Base-by-base conservation (phyloP, 169 alveolate species). In the Eimeria maxima region DNA sequence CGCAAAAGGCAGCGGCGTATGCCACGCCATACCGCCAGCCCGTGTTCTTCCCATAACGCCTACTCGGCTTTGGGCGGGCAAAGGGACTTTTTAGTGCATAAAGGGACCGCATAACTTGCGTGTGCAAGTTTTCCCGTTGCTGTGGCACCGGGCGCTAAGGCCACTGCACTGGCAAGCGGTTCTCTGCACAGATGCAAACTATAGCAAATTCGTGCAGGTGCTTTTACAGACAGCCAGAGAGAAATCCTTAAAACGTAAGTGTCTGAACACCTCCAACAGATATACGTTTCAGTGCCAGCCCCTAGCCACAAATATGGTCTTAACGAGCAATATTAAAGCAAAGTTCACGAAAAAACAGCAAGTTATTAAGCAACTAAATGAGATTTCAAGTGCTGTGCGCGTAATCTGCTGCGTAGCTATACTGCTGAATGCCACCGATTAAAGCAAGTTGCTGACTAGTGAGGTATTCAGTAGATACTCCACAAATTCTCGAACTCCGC, bases 401-500 rank as follows among this genome's bases (percentile, higher is more conserved):
- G 60, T 74, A 45, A 22, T 38, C 27, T n/a, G 29, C 45, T 53
- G 73, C 27, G 42, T 74, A 11, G 47, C 42, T 65, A 16, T n/a
- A 69, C 78, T 69, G 78, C 47, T 29, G 78, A 22, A n/a, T 29
- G 47, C 44, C 47, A 65, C 38, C n/a, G 0, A 7, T 65, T 24
- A 5, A 42, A 38, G 38, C 5, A 65, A 65, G 20, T 47, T 69
- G 78, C 78, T 69, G 47, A 38, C 47, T 6, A 11, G 29, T 69
- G 47, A n/a, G 47, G 78, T 3, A 45, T 29, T 74, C n/a, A 91
- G 47, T 42, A 57, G 83, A 91, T 76, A 11, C 38, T 86, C 95
- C 95, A 91, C 50, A 76, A 86, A 24, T 44, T 45, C 91, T 91
- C 95, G 71, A 91, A 91, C 69, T 91, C 95, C 71, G 91, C 91